These are phyloP conservation scores for Nitzschia sp. DNA, from an alignment of 108 stramenopile species.

Conservation along the genomic window DNA sequence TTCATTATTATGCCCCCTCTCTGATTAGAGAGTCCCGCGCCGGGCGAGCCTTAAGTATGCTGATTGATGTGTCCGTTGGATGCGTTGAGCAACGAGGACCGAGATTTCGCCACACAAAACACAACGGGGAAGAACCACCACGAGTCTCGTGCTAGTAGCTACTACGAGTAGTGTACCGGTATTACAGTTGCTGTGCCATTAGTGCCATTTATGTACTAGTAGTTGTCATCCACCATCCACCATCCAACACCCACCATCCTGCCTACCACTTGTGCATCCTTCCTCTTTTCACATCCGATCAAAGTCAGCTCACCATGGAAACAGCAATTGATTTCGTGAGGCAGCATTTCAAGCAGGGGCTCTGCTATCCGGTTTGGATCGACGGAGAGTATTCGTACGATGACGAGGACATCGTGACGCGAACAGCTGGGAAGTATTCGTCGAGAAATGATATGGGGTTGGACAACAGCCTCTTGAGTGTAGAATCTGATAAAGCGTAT, in stretches of 20 bases:
- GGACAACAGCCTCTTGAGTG: background rate
- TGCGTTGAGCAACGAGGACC: background rate
- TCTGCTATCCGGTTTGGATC: constrained; percentile 17
- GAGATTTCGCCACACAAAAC: too few species aligned
- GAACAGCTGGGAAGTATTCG: background rate
- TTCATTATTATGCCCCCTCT: too few species aligned
- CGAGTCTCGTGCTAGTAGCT: too few species aligned
- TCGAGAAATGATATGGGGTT: background rate
- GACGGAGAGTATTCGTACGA: background rate
- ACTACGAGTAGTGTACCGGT: too few species aligned
- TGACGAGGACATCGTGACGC: background rate
- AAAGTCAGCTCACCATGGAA: constrained; percentile 9
- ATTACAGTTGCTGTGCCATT: too few species aligned
- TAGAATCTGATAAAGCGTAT: background rate
- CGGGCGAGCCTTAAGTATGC: background rate
- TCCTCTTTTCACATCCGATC: too few species aligned
- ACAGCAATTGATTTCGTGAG: background rate
- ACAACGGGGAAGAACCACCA: too few species aligned
- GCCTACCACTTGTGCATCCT: too few species aligned
- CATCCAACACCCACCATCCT: too few species aligned
- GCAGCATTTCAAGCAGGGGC: background rate
- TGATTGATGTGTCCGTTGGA: background rate
- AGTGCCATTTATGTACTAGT: too few species aligned
- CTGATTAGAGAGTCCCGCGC: too few species aligned
- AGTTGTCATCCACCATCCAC: too few species aligned